A percentile compares a stretch with the other conserved stretches of the same genome.
Conservation (phyloP, 2,329 filamentous ascomycete genomes). For the Cercospora beticola region DNA sequence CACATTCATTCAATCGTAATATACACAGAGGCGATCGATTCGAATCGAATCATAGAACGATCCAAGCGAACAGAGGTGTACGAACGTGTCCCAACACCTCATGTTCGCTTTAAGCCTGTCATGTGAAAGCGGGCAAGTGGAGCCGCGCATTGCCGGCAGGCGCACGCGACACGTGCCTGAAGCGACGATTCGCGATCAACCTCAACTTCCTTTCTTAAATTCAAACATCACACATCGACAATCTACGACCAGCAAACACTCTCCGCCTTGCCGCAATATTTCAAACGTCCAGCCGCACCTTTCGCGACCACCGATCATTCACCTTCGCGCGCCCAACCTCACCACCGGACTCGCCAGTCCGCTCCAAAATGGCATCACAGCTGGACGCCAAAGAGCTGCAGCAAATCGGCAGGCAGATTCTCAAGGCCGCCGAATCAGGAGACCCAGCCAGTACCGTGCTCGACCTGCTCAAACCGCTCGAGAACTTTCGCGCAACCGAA, state of each 20-base stretch:
- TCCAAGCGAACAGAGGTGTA: neutral
- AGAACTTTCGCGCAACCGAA: conserved; percentile 79
- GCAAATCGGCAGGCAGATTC: conserved; percentile 72
- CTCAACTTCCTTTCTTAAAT: neutral
- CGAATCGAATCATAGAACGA: neutral
- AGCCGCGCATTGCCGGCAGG: neutral
- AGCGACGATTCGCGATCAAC: neutral
- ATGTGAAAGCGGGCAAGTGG: conserved; percentile 4
- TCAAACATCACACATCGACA: neutral
- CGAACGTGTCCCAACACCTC: neutral
- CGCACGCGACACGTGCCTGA: conserved; percentile 2
- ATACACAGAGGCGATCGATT: neutral
- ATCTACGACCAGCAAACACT: neutral
- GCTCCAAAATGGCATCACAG: conserved; percentile 29
- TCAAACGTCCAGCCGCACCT: neutral
- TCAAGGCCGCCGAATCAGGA: conserved; percentile 73
- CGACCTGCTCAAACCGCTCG: conserved; percentile 73
- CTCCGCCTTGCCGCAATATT: neutral
- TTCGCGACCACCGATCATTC: neutral
- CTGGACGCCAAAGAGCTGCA: conserved; percentile 85
- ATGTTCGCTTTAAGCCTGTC: neutral
- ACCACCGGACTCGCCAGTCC: conserved; percentile 11
- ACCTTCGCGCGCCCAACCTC: neutral
- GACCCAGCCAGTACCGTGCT: conserved; percentile 73
- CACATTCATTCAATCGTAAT: neutral